Conservation (phyloP, 768 basidiomycete genomes). For the Agaricus bisporus region DNA sequence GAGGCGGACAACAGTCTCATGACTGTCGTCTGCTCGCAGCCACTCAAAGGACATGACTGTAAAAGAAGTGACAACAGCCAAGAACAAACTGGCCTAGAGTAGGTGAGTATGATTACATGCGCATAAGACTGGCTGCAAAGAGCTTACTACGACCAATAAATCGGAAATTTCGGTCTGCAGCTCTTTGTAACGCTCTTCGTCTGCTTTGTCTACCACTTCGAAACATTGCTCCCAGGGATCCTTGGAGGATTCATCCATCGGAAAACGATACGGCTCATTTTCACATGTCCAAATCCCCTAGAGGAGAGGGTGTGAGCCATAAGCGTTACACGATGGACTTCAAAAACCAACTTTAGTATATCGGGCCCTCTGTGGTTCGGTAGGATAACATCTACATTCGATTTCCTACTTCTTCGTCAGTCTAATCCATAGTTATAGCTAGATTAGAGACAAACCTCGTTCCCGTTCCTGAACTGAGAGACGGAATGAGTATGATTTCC, state of each 20-base stretch:
- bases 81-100: conserved; percentile 6
- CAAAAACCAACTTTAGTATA: too few species aligned
- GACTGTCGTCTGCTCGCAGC: background rate
- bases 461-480: too few species aligned
- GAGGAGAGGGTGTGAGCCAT: too few species aligned
- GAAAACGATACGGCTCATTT: background rate
- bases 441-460: too few species aligned
- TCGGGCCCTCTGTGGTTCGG: too few species aligned
- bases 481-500: too few species aligned
- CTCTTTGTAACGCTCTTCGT: background rate
- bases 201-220: background rate
- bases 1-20: background rate
- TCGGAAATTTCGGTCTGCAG: conserved; percentile 4
- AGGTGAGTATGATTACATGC: background rate
- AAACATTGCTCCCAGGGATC: conserved; percentile 5
- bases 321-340: too few species aligned
- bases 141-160: conserved; percentile 3
- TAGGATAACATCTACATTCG: too few species aligned
- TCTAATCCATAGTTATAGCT: too few species aligned
- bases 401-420: too few species aligned
- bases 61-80: conserved; percentile 2
- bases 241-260: background rate
- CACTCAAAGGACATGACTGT: background rate
- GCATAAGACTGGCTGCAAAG: background rate
- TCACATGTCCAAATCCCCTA: background rate